Conservation (phyloP, 1,284 basidiomycete species). For the Phlebopus sp. region DNA sequence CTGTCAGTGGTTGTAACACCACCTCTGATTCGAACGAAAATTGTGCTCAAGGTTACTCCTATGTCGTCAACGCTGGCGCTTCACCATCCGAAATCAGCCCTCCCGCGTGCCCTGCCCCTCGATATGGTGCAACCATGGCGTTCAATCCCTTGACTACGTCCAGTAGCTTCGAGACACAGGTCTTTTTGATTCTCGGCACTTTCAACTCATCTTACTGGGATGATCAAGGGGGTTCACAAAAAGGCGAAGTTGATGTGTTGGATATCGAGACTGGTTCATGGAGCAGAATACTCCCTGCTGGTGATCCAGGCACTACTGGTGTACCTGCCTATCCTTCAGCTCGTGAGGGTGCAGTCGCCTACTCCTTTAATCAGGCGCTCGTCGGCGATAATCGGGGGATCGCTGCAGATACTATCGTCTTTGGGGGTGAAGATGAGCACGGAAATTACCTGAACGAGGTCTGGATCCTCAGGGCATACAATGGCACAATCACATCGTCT, state of each 20-base stretch:
- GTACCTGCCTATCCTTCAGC: conserved; percentile 52
- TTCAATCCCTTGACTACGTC: conserved; percentile 59
- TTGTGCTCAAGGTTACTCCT: conserved; percentile 57
- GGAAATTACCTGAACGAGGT: conserved; percentile 70
- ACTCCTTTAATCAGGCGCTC: conserved; percentile 52
- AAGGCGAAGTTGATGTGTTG: conserved; percentile 71
- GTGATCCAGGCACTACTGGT: conserved; percentile 55
- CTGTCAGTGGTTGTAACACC: conserved; percentile 60
- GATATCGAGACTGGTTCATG: conserved; percentile 63
- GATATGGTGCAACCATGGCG: conserved; percentile 56
- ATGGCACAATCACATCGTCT: conserved; percentile 51
- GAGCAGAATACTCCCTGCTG: conserved; percentile 70
- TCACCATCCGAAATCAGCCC: conserved; percentile 36
- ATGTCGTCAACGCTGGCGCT: conserved; percentile 48
- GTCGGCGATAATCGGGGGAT: conserved; percentile 49
- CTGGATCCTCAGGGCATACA: conserved; percentile 74
- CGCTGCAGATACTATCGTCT: conserved; percentile 74
- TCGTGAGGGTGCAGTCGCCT: conserved; percentile 66
- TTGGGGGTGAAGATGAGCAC: conserved; percentile 65
- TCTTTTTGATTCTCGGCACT: conserved; percentile 65
- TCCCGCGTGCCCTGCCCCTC: conserved; percentile 63
- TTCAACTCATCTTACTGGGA: conserved; percentile 64
- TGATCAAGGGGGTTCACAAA: conserved; percentile 53
- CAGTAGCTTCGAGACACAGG: conserved; percentile 57
- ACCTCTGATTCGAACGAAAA: conserved; percentile 38